Evolutionary conservation across 139 green algal species (phyloP), one percentile per base, ranked within the genome.

Genomic region (Chlorella sp.): DNA sequence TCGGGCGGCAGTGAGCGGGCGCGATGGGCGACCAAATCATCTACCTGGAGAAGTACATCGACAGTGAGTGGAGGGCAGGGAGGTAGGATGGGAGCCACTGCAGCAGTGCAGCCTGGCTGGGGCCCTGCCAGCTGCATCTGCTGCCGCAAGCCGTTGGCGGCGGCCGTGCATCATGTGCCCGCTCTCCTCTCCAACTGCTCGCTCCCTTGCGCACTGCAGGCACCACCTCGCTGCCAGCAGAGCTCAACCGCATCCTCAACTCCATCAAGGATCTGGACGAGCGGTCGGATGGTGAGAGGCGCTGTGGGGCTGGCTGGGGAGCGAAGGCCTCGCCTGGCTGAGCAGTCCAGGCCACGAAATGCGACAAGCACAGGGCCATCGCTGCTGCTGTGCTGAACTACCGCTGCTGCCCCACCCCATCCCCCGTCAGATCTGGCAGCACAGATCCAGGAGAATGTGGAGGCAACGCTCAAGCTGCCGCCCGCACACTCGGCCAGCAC

Each of bases 201-300:
- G 51, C 51, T 60, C 51, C 51, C 51, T 60, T 60, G 51, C 51
- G 21, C 11, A 4, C 2, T 1, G 56, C 84, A 92, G 89, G 82
- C 47, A 94, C 92, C 11, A 75, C 68, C 0, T 60, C 71, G 2
- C 82, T 97, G 56, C 94, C 94, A 0, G 72, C 91, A 0, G 94
- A 98, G 71, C 86, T 98, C 26, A 85, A 91, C 32, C 90, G 95
- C 36, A 87, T 95, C 15, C 81, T 98, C 0, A 93, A 91, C 74
- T 95, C 88, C 23, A 97, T 98, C 60, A 91, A 91, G 63, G 90
- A 93, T 17, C 81, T 97, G 30, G 94, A 97, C 57, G 92, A 95
- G 25, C 88, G 89, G 13, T 88, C 78, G 7, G 73, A 91, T 76
- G 89, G 90, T 92, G 41, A 20, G 60, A 13, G n/a, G n/a, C n/a